These are phyloP conservation scores for Leucocoprinus birnbaumii DNA, from an alignment of 768 basidiomycete genomes.

Conservation along the genomic window DNA sequence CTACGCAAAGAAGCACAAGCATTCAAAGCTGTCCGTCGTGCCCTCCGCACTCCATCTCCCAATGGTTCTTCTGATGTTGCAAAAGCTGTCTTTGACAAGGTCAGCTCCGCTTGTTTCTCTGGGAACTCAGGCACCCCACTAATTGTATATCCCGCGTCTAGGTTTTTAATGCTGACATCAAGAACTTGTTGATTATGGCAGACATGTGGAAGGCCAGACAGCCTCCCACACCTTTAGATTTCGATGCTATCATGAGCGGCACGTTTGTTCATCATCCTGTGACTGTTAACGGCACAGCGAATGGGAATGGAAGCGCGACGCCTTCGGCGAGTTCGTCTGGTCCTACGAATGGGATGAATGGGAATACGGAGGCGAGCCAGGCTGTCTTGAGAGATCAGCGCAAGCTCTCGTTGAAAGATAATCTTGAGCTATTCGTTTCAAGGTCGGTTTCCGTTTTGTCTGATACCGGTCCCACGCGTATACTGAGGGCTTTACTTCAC, in stretches of 20 bases:
- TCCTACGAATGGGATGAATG: no score
- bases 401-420: constrained; percentile 74
- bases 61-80: constrained; percentile 47
- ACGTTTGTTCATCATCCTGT: constrained; percentile 45
- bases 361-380: constrained; percentile 20
- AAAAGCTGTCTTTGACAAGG: constrained; percentile 81
- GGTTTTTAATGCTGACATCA: constrained; percentile 89
- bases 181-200: constrained; percentile 84
- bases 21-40: constrained; percentile 76
- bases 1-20: constrained; percentile 88
- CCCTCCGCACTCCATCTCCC: constrained; percentile 27
- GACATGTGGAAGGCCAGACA: constrained; percentile 96
- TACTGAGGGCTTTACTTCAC: constrained; percentile 5
- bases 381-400: constrained; percentile 78
- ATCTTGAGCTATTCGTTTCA: constrained; percentile 76
- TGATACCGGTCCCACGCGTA: background rate
- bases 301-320: constrained; percentile 17
- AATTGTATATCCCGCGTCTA: constrained; percentile 29
- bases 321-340: background rate
- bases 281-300: constrained; percentile 18
- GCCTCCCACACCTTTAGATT: constrained; percentile 84
- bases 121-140: no score
- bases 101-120: constrained; percentile 22
- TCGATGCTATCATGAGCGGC: constrained; percentile 67
- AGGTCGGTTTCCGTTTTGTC: constrained; percentile 53